These are phyloP conservation scores for Leersia perrieri DNA, from an alignment of 176 grass and related monocot species.

Conservation along the genomic window DNA sequence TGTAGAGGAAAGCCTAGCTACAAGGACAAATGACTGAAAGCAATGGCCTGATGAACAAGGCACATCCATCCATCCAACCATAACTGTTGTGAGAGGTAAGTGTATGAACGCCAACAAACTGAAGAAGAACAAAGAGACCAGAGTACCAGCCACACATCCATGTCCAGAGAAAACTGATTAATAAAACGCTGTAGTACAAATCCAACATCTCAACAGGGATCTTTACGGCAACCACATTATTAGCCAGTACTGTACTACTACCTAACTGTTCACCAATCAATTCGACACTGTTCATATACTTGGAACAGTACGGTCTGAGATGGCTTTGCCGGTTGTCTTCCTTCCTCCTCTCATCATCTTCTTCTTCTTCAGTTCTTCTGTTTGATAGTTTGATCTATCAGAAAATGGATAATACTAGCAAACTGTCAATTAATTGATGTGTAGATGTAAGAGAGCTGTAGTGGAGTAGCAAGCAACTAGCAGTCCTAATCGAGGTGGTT, in stretches of 20 bases:
- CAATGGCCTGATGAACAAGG: not conserved
- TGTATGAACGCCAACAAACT: not conserved
- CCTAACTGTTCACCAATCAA: not conserved
- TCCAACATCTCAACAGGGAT: not conserved
- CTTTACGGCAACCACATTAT: not conserved
- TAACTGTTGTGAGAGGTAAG: not conserved
- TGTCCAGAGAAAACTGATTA: not conserved
- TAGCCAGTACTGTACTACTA: not conserved
- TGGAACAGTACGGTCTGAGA: not conserved
- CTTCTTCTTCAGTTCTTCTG: too few relatives aligned
- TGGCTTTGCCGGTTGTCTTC: not conserved
- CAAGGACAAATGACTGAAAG: not conserved
- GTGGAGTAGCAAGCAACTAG: not conserved
- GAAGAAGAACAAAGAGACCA: not conserved
- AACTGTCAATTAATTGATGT: too few relatives aligned
- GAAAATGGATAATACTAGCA: not conserved
- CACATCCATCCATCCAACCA: not conserved
- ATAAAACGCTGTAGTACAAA: not conserved
- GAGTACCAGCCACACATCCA: not conserved
- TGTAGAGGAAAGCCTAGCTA: not conserved
- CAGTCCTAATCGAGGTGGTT: conserved; percentile 6
- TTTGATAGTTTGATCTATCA: too few relatives aligned
- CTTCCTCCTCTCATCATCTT: not conserved
- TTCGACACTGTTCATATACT: not conserved
- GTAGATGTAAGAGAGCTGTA: too few relatives aligned